Evolutionary conservation across 2,329 filamentous ascomycete species (phyloP).

Genomic region (Claviceps africana): DNA sequence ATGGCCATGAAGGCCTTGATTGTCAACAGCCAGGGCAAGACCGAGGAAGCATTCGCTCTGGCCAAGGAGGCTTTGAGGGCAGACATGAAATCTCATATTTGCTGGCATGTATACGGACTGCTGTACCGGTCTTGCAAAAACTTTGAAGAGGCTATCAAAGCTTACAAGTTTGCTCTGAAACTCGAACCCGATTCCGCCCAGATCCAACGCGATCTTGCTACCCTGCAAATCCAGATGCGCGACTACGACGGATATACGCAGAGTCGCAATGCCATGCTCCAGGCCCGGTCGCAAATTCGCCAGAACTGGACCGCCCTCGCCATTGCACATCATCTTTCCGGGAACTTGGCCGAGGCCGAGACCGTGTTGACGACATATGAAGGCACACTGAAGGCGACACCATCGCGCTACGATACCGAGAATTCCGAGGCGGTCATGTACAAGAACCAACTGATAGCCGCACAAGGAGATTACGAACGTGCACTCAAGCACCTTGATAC

Average conservation of each 20-base stretch:
- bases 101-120: constrained; percentile 97
- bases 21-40: constrained; percentile 81
- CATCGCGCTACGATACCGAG: constrained; percentile 68
- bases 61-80: constrained; percentile 85
- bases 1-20: constrained; percentile 98
- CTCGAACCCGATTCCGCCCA: constrained; percentile 89
- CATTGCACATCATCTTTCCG: constrained; percentile 81
- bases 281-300: constrained; percentile 64
- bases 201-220: constrained; percentile 85
- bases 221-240: constrained; percentile 90
- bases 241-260: constrained; percentile 90
- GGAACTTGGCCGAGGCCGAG: constrained; percentile 74
- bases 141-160: constrained; percentile 97
- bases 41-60: constrained; percentile 84
- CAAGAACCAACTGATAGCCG: constrained; percentile 88
- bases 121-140: constrained; percentile 92
- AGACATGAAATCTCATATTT: constrained; percentile 98
- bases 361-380: constrained; percentile 85
- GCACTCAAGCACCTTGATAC: constrained; percentile 77
- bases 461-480: constrained; percentile 67
- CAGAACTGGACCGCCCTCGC: constrained; percentile 98
- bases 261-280: constrained; percentile 77
- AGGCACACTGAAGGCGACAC: constrained; percentile 73
- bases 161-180: constrained; percentile 88
- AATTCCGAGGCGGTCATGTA: constrained; percentile 90